Base-by-base conservation (phyloP, 2,329 filamentous ascomycete genomes). In the Clonostachys rhizophaga region DNA sequence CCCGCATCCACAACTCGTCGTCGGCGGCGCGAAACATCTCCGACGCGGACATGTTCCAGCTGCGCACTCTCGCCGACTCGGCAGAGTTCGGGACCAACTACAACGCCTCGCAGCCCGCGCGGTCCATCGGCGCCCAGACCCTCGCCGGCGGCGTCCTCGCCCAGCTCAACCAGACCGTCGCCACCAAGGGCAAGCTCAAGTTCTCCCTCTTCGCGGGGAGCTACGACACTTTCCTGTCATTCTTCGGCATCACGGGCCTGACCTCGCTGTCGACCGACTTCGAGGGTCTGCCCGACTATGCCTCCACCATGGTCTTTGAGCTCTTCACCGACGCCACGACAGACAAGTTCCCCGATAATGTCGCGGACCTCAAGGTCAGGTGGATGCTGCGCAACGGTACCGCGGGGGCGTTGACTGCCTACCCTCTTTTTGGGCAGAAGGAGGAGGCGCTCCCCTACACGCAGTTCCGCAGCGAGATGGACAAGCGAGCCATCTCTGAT, bases 181-280 rank as follows among this genome's bases (percentile, higher is more conserved):
- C 53, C 6, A 52, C 56, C 11, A 16, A 57, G 47, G 63, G 57
- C 34, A 56, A 59, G 49, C 56, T 61, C 42, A 66, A 66, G 52
- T 63, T 66, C 49, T 60, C 60, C 12, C 56, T 66, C 3, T 54
- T 65, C 2, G 56, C 62, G 1, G 62, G 63, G 14, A 63, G 60
- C 49, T 66, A 66, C 49, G 61, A 65, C 41, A 65, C 64, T 4
- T 64, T 66, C 52, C 55, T 66, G n/a, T 56, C 62, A 20, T 66
- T 66, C 49, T 65, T 65, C 39, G 62, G 62, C 14, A 46, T 64
- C 12, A 49, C 55, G 0, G 56, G 54, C 24, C 56, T 66, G 34
- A 47, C 57, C 4, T 47, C 56, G 2, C 50, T 58, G 4, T 62
- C 59, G 9, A 46, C 50, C 3, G 48, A 64, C 49, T 66, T 66